Conservation (phyloP, 2,329 filamentous ascomycete species). For the Diplocarpon mali region DNA sequence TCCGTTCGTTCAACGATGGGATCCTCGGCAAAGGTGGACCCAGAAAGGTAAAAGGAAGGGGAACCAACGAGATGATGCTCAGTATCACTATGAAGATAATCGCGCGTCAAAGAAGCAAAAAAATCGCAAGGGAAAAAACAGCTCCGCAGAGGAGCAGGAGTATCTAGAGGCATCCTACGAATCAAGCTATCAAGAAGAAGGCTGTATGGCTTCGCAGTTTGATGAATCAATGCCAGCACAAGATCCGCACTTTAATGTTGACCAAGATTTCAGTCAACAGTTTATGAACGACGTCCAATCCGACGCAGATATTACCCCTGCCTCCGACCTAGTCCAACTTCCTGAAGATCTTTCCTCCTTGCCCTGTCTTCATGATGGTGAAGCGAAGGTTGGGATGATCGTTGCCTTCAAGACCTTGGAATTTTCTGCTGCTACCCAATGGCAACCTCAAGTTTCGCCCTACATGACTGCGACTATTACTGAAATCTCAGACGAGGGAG, state of each 20-base stretch:
- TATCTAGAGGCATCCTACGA: conserved; percentile 27
- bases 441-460: conserved; percentile 52
- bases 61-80: conserved; percentile 29
- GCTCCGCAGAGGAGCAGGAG: conserved; percentile 33
- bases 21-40: conserved; percentile 55
- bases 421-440: conserved; percentile 49
- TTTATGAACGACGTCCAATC: conserved; percentile 18
- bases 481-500: conserved; percentile 40
- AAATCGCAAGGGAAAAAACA: conserved; percentile 32
- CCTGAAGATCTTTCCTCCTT: conserved; percentile 31
- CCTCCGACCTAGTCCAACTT: conserved; percentile 40
- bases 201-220: conserved; percentile 15
- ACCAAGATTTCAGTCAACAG: conserved; percentile 24
- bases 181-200: conserved; percentile 26
- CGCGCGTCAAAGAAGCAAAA: conserved; percentile 39
- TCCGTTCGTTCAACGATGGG: conserved; percentile 84
- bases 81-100: conserved; percentile 32
- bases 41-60: conserved; percentile 41
- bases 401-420: conserved; percentile 58
- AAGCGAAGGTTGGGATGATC: conserved; percentile 47
- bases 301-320: background rate
- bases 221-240: conserved; percentile 15
- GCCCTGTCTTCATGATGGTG: conserved; percentile 38
- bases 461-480: conserved; percentile 57
- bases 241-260: conserved; percentile 24